Evolutionary conservation across 2,329 filamentous ascomycete genomes (phyloP).

Genomic region (Podosphaera fusca): DNA sequence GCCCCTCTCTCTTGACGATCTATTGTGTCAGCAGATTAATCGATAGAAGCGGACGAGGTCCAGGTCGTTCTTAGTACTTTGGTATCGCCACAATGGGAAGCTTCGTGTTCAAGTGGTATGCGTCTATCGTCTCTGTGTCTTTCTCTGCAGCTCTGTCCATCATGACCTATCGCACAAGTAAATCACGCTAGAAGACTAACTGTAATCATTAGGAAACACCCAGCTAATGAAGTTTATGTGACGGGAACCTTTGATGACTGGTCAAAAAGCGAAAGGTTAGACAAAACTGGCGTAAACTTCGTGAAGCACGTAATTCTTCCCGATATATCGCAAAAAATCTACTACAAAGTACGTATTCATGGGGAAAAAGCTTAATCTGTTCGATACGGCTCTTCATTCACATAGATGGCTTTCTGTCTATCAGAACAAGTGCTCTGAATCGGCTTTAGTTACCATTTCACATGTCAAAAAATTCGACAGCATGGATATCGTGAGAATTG

Average conservation of each 20-base stretch:
- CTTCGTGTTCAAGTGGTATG: slow-evolving; percentile 18
- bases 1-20: no score
- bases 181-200: neutral
- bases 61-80: neutral
- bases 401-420: no score
- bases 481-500: no score
- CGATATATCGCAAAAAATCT: slow-evolving; percentile 45
- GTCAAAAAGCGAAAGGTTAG: slow-evolving; percentile 65
- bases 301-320: slow-evolving; percentile 60
- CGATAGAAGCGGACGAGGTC: neutral
- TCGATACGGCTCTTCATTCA: no score
- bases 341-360: slow-evolving; percentile 60
- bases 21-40: no score
- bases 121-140: neutral
- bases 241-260: slow-evolving; percentile 93
- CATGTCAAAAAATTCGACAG: no score
- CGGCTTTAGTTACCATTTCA: no score
- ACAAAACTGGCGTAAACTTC: slow-evolving; percentile 51
- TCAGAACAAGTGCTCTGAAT: no score
- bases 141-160: neutral
- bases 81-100: slow-evolving; percentile 14
- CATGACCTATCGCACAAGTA: neutral
- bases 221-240: slow-evolving; percentile 68
- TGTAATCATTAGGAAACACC: slow-evolving; percentile 41
- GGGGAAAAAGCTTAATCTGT: no score